A percentile compares a stretch with the other conserved stretches of the same genome.
These are phyloP conservation scores for Pterocarpus santalinus DNA, from an alignment of 306 rosid genomes.

Conservation along the genomic window DNA sequence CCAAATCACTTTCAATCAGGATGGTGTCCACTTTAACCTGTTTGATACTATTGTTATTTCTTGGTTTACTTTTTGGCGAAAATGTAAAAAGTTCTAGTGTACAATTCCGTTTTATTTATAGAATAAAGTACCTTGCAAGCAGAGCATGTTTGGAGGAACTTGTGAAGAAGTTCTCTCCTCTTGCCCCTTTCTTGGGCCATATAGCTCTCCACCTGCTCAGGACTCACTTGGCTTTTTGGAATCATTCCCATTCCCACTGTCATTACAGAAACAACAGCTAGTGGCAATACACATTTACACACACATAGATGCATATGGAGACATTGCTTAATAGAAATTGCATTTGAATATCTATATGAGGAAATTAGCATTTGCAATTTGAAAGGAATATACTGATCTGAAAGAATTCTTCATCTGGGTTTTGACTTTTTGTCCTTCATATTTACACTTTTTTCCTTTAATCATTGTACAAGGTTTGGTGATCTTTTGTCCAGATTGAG, in stretches of 20 bases:
- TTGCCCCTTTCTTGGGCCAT: constrained; percentile 80
- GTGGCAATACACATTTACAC: constrained; percentile 16
- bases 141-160: constrained; percentile 65
- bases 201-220: constrained; percentile 67
- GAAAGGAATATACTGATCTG: neutral
- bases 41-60: constrained; percentile 14
- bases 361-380: neutral
- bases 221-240: constrained; percentile 77
- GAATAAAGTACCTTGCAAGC: constrained; percentile 61
- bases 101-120: constrained; percentile 4
- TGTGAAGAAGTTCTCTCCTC: constrained; percentile 72
- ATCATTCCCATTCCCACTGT: constrained; percentile 91
- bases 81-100: neutral
- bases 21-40: constrained; percentile 79
- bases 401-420: neutral
- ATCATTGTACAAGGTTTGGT: constrained; percentile 6
- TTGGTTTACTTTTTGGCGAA: constrained; percentile 7
- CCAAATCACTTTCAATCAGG: constrained; percentile 76
- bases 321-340: neutral
- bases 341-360: constrained; percentile 30
- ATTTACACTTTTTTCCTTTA: neutral
- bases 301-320: neutral
- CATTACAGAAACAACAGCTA: constrained; percentile 36
- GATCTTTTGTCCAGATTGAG: constrained; percentile 6
- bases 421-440: constrained; percentile 29